Evolutionary conservation across 1,284 basidiomycete genomes (phyloP), one percentile per base, ranked within the genome.

Genomic region (Ceratobasidium sp.): DNA sequence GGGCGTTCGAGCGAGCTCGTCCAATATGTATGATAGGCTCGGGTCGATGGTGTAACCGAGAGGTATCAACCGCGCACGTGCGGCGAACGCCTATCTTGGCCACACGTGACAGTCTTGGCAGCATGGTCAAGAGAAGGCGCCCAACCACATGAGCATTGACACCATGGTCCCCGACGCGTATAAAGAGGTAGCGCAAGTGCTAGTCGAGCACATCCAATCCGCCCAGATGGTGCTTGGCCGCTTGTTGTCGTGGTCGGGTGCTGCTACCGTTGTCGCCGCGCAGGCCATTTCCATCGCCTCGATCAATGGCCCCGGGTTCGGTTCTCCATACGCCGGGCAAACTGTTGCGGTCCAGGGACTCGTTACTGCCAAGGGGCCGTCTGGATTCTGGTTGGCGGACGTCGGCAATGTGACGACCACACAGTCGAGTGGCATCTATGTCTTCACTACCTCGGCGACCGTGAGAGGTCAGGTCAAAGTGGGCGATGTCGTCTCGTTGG

Each of bases 381-480:
- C 83, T 77, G 90, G 90, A 0, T 89, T 90, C 80, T 92, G 88
- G 83, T 84, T 92, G n/a, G 82, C 84, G 38, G 89, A 88, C 27
- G 86, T 87, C 12, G 84, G 85, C 6, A 73, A 73, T 50, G 57
- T 38, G n/a, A 91, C 80, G 80, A 81, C 44, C 87, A 88, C 48
- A 7, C 54, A 44, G 70, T 73, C 70, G 35, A 73, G 70, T 79
- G 90, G 90, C 30, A 81, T 92, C 12, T 86, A 85, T 60, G 85
- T 92, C 35, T 91, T 87, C 83, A 86, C 88, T 3, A 83, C 85
- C 12, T 85, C 86, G 18, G 79, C 84, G 3, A 81, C 86, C 20
- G 80, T 87, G 2, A 82, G 87, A 38, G 82, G 79, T 52, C 81
- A 85, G 44, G 87, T 89, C 20, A 77, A 83, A 20, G 85, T 89